Conservation (phyloP, 495 filamentous ascomycete species). For the Podospora pseudopauciseta region DNA sequence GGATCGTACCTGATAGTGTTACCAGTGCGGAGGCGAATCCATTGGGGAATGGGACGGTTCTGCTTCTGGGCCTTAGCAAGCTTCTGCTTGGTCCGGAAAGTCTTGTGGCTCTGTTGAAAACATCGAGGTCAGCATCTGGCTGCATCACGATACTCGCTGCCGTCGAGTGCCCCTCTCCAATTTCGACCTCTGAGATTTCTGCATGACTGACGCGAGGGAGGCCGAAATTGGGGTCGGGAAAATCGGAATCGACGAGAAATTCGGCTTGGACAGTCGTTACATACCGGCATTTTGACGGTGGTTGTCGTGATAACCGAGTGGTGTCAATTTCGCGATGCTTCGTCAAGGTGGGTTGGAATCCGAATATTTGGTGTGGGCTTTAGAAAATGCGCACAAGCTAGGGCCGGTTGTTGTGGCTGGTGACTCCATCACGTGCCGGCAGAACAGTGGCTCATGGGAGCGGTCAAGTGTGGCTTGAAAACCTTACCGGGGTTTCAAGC, state of each 20-base stretch:
- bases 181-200: background rate
- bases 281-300: constrained; percentile 80
- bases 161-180: constrained; percentile 10
- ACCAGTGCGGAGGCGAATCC: constrained; percentile 95
- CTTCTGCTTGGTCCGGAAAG: constrained; percentile 99
- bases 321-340: constrained; percentile 36
- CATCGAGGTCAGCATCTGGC: constrained; percentile 19
- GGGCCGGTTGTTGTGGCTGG: constrained; percentile 23
- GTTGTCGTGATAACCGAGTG: constrained; percentile 43
- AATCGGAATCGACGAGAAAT: constrained; percentile 2
- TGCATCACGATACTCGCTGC: background rate
- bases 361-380: constrained; percentile 42
- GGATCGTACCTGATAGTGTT: constrained; percentile 92
- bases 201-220: background rate
- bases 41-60: constrained; percentile 99
- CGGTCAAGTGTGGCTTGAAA: constrained; percentile 17
- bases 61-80: constrained; percentile 99
- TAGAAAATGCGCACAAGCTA: constrained; percentile 29
- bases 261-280: constrained; percentile 32
- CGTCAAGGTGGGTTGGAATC: constrained; percentile 34
- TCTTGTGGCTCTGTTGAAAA: constrained; percentile 85
- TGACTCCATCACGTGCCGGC: constrained; percentile 34
- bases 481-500: background rate
- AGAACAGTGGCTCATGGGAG: constrained; percentile 11
- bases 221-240: constrained; percentile 8